Evolutionary conservation across 768 basidiomycete species (phyloP).

Genomic region (Mycena polygramma): DNA sequence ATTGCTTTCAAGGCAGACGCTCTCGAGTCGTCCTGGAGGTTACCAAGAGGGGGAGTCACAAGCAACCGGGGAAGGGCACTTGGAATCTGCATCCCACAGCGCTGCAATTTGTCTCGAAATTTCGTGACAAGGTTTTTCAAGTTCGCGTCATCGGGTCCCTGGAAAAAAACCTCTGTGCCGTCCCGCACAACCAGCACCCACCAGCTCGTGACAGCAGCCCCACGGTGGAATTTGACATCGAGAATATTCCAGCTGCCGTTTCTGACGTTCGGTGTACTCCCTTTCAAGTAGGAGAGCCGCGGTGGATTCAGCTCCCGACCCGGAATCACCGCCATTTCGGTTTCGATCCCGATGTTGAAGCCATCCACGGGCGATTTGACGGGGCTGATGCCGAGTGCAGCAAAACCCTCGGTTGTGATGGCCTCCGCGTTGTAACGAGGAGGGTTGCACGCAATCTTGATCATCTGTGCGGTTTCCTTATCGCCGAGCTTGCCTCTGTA

Average conservation of each 20-base stretch:
- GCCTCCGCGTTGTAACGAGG: slow-evolving; percentile 70
- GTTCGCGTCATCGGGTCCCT: slow-evolving; percentile 56
- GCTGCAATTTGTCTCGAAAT: slow-evolving; percentile 68
- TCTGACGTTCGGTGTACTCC: slow-evolving; percentile 53
- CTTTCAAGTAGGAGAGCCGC: slow-evolving; percentile 64
- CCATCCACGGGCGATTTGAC: slow-evolving; percentile 54
- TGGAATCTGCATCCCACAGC: slow-evolving; percentile 71
- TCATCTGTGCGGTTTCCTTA: slow-evolving; percentile 79
- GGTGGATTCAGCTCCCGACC: slow-evolving; percentile 76
- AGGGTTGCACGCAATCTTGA: slow-evolving; percentile 73
- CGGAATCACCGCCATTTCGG: slow-evolving; percentile 74
- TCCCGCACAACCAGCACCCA: slow-evolving; percentile 78
- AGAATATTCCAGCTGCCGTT: slow-evolving; percentile 86
- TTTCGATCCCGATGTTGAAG: slow-evolving; percentile 71
- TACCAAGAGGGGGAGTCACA: slow-evolving; percentile 46
- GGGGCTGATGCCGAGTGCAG: slow-evolving; percentile 62
- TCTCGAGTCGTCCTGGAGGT: slow-evolving; percentile 51
- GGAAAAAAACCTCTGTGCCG: slow-evolving; percentile 54
- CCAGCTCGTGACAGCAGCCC: slow-evolving; percentile 68
- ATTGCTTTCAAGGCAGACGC: slow-evolving; percentile 56
- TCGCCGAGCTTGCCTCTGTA: slow-evolving; percentile 72
- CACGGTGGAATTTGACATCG: slow-evolving; percentile 74
- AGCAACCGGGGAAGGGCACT: slow-evolving; percentile 51
- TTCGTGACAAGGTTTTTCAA: slow-evolving; percentile 61
- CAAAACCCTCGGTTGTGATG: slow-evolving; percentile 72